A percentile compares a stretch with the other conserved stretches of the same genome.
These are phyloP conservation scores for Solanum medicagineum DNA, from an alignment of 257 asterid genomes.

Conservation along the genomic window DNA sequence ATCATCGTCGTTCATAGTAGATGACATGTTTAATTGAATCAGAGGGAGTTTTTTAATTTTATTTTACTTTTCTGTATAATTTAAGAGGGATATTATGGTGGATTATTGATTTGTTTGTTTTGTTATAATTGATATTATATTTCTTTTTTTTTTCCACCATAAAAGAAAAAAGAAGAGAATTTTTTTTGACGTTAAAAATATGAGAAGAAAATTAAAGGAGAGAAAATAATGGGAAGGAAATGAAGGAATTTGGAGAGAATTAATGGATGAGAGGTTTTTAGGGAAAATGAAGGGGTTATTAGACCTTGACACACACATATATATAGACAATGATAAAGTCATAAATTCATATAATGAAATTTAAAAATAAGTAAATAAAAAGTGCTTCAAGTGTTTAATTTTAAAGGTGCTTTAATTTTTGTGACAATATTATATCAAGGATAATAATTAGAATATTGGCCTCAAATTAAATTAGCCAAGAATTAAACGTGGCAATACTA, in stretches of 20 bases:
- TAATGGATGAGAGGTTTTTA: conserved; percentile 14
- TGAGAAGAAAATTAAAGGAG: background rate
- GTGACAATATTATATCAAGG: background rate
- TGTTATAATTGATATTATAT: background rate
- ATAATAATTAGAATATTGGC: background rate
- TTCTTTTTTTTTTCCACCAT: background rate
- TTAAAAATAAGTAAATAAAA: background rate
- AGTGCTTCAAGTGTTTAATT: too few species aligned
- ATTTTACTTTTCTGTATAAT: background rate
- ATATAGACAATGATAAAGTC: background rate
- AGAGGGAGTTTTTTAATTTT: background rate
- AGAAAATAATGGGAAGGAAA: background rate
- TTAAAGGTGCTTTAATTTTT: background rate
- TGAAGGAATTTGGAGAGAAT: background rate
- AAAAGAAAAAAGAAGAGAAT: background rate
- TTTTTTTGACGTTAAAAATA: background rate
- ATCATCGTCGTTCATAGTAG: conserved; percentile 15
- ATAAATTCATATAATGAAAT: background rate
- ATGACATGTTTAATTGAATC: conserved; percentile 10
- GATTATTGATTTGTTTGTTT: background rate
- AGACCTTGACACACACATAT: background rate
- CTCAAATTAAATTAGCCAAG: background rate
- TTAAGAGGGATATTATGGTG: background rate
- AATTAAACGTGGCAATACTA: background rate
- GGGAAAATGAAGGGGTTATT: background rate